Conservation (phyloP, 2,329 filamentous ascomycete genomes). For the Fusarium gaditjirri region DNA sequence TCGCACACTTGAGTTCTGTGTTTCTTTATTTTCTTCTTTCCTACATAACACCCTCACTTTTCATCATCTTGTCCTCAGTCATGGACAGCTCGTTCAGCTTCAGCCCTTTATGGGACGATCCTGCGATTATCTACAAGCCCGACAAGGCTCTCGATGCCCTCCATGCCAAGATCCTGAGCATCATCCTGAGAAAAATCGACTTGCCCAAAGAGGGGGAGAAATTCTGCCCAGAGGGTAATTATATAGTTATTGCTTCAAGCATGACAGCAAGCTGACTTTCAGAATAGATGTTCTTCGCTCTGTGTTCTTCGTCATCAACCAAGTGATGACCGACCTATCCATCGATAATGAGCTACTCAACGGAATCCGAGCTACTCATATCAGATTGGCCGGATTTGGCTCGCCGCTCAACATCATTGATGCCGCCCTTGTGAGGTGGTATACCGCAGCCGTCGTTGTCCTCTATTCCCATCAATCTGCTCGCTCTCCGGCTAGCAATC, state of each 20-base stretch:
- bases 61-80: not conserved
- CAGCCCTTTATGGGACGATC: conserved; percentile 35
- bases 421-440: conserved; percentile 9
- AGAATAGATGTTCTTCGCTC: not conserved
- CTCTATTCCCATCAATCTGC: not conserved
- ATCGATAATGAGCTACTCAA: conserved; percentile 8
- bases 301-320: not conserved
- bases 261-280: not conserved
- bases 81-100: conserved; percentile 43
- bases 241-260: not conserved
- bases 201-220: not conserved
- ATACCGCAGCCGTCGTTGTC: not conserved
- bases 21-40: not conserved
- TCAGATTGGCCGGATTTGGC: not conserved
- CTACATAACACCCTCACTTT: not conserved
- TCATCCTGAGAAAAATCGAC: not conserved
- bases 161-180: conserved; percentile 1
- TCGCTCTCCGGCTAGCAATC: not conserved
- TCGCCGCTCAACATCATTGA: not conserved
- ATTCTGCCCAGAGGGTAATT: not conserved
- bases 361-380: not conserved
- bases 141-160: conserved; percentile 2
- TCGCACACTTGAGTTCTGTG: not conserved
- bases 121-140: conserved; percentile 26
- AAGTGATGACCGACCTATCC: not conserved